Percentiles rank a stretch among this genome's conserved stretches.
Conservation (phyloP, 2,329 filamentous ascomycete genomes). For the Ceratocystiopsis sp. region DNA sequence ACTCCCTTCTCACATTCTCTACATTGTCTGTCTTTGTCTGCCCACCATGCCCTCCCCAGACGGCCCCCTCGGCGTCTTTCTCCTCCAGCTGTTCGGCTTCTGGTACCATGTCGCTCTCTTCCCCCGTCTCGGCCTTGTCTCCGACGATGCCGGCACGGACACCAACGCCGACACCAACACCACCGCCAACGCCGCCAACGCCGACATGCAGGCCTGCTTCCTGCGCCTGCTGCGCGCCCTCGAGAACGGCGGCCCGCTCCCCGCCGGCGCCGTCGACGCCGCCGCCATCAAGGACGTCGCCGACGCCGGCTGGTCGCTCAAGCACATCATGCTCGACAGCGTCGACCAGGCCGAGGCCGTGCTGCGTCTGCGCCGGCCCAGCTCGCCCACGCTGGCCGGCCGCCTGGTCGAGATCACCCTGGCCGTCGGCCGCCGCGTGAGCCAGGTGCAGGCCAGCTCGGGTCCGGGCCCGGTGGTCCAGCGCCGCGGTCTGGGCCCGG, state of each 20-base stretch:
- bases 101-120: slow-evolving; percentile 7
- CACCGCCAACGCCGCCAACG: no score
- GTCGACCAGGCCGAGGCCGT: slow-evolving; percentile 5
- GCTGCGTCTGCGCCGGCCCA: background rate
- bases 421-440: background rate
- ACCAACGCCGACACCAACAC: no score
- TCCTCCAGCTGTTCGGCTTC: slow-evolving; percentile 6
- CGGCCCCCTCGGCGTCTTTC: slow-evolving; percentile 1
- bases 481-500: background rate
- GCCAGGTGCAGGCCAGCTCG: background rate
- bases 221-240: slow-evolving; percentile 5
- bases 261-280: background rate
- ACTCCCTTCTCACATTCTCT: background rate
- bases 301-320: slow-evolving; percentile 4
- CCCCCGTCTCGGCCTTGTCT: slow-evolving; percentile 2
- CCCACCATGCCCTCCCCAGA: slow-evolving; percentile 1
- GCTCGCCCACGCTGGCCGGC: slow-evolving; percentile 1
- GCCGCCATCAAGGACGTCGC: background rate
- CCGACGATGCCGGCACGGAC: no score
- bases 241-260: slow-evolving; percentile 1
- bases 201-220: background rate
- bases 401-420: slow-evolving; percentile 6
- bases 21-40: no score
- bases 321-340: slow-evolving; percentile 6
- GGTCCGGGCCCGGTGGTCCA: no score